Evolutionary conservation across 2,329 filamentous ascomycete species (phyloP).

Genomic region (Chaetomium globosum): DNA sequence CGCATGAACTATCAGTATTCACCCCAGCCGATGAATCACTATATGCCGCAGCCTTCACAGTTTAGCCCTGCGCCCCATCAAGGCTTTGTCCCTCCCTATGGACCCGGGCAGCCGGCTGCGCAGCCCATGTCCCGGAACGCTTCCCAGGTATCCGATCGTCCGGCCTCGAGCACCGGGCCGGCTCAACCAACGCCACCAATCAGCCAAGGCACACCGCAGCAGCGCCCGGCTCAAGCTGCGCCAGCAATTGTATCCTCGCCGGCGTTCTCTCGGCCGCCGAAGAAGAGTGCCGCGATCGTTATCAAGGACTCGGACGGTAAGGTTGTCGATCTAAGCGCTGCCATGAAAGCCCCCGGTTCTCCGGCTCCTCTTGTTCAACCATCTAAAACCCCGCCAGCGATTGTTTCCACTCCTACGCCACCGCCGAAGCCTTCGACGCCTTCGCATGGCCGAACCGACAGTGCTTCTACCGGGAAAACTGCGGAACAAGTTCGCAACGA

Average conservation of each 20-base stretch:
- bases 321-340: constrained; percentile 68
- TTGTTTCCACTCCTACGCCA: constrained; percentile 76
- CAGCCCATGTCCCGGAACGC: constrained; percentile 82
- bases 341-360: constrained; percentile 59
- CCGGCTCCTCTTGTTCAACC: constrained; percentile 58
- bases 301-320: constrained; percentile 86
- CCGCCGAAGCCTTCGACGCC: constrained; percentile 74
- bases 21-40: constrained; percentile 48
- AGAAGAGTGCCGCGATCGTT: constrained; percentile 73
- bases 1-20: constrained; percentile 42
- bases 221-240: constrained; percentile 62
- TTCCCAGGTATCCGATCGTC: constrained; percentile 74
- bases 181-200: constrained; percentile 62
- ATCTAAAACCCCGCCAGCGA: constrained; percentile 68
- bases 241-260: constrained; percentile 46
- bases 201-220: constrained; percentile 62
- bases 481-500: constrained; percentile 81
- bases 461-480: constrained; percentile 67
- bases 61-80: constrained; percentile 57
- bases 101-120: constrained; percentile 47
- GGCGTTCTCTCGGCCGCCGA: constrained; percentile 56
- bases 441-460: constrained; percentile 72
- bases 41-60: constrained; percentile 51
- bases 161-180: constrained; percentile 67
- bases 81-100: constrained; percentile 48